phyloP scores from a whole-genome alignment of 2,329 filamentous ascomycete genomes.

The Phaeosphaeria sp. region DNA sequence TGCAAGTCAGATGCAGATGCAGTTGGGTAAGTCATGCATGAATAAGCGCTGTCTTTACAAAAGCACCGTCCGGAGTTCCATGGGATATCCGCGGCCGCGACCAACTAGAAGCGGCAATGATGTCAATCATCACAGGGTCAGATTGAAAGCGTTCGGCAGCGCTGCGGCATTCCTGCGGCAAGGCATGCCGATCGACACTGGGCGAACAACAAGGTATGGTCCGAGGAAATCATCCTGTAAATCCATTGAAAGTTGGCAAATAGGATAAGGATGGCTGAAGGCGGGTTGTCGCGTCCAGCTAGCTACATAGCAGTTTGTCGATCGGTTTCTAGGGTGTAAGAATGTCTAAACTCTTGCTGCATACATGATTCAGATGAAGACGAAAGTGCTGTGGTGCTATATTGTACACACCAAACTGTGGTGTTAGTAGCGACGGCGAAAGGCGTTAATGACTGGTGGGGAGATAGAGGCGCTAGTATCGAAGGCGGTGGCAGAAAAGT shows the following conservation, averaged over 20 bases:
- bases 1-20: neutral
- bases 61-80: neutral
- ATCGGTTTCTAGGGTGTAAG: no score
- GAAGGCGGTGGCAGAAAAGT: conserved; percentile 11
- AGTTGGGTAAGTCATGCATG: neutral
- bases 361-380: no score
- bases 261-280: neutral
- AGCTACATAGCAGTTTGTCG: neutral
- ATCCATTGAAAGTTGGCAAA: neutral
- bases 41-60: neutral
- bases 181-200: neutral
- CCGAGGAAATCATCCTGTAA: no score
- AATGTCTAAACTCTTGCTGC: no score
- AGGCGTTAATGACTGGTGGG: neutral
- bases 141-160: neutral
- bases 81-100: conserved; percentile 3
- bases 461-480: neutral
- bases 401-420: neutral
- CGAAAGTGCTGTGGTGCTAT: neutral
- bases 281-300: neutral
- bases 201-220: no score
- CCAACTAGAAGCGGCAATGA: neutral
- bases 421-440: no score
- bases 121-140: neutral
- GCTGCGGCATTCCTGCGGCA: neutral